Evolutionary conservation across 108 stramenopile species (phyloP).

Genomic region (Nannochloropsis oceanica): DNA sequence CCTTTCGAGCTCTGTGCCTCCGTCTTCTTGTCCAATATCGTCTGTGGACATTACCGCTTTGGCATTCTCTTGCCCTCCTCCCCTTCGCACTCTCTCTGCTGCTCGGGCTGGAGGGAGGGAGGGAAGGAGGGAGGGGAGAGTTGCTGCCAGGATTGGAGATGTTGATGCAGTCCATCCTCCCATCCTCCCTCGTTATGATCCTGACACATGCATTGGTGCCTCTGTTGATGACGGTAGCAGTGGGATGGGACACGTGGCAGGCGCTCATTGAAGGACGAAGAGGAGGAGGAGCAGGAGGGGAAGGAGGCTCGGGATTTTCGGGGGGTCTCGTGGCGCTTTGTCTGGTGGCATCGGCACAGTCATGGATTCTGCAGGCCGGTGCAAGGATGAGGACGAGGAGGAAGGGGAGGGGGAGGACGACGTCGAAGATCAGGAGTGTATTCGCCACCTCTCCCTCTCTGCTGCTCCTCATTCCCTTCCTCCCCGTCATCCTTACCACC

Average conservation of each 20-base stretch:
- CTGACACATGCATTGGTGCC: not conserved
- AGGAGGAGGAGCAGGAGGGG: not conserved
- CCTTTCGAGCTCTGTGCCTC: not conserved
- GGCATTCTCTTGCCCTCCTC: not conserved
- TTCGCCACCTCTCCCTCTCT: not conserved
- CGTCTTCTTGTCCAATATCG: not conserved
- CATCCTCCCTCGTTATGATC: not conserved
- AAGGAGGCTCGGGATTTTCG: not conserved
- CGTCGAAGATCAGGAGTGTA: too few species aligned
- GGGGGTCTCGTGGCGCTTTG: not conserved
- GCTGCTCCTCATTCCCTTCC: not conserved
- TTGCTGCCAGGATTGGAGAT: not conserved
- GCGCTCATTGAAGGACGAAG: not conserved
- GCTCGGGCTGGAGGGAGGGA: not conserved
- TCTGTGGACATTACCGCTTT: not conserved
- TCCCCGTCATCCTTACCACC: not conserved
- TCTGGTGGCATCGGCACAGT: not conserved
- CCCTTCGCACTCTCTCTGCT: not conserved
- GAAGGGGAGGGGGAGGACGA: not conserved
- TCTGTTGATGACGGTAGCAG: not conserved
- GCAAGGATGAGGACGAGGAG: not conserved
- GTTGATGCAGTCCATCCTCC: not conserved
- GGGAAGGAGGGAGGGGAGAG: not conserved
- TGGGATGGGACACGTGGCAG: not conserved
- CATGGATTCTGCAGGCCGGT: not conserved